Conservation (phyloP, 139 green algal species). For the Penium margaritaceum region DNA sequence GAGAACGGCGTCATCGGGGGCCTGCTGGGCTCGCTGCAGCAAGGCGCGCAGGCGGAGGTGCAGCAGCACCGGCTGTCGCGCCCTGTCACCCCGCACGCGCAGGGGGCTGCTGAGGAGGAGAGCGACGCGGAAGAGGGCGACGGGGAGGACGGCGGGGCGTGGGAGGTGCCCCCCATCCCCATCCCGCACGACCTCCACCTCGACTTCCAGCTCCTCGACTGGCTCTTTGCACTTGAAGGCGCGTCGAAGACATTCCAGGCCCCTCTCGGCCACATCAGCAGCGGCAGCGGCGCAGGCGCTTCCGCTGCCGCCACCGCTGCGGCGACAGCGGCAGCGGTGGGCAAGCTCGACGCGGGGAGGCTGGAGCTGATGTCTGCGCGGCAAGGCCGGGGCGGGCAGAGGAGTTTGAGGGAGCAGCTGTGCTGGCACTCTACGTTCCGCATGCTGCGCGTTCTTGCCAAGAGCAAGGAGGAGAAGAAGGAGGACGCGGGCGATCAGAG, state of each 20-base stretch:
- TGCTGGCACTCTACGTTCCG: conserved; percentile 36
- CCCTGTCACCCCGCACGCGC: too few relatives aligned
- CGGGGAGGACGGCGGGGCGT: neutral
- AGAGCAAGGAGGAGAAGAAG: too few relatives aligned
- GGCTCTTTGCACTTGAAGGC: conserved; percentile 34
- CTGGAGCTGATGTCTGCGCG: too few relatives aligned
- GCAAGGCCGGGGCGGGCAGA: too few relatives aligned
- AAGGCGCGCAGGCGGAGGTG: neutral
- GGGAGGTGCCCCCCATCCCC: conserved; percentile 22
- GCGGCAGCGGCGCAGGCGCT: neutral
- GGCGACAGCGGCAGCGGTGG: neutral
- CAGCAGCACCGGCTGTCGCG: neutral
- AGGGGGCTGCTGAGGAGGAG: neutral
- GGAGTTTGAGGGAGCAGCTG: conserved; percentile 7
- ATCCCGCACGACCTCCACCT: conserved; percentile 28
- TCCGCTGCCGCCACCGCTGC: too few relatives aligned
- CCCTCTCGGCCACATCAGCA: neutral
- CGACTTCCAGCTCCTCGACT: conserved; percentile 37
- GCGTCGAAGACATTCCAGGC: neutral
- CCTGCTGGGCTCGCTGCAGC: conserved; percentile 1
- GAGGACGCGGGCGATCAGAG: too few relatives aligned
- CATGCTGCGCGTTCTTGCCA: conserved; percentile 8
- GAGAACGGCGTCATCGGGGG: neutral
- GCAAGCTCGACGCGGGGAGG: neutral
- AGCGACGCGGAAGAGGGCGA: neutral